Conservation (phyloP, 179 eudicot genomes). For the Actinidia arguta region DNA sequence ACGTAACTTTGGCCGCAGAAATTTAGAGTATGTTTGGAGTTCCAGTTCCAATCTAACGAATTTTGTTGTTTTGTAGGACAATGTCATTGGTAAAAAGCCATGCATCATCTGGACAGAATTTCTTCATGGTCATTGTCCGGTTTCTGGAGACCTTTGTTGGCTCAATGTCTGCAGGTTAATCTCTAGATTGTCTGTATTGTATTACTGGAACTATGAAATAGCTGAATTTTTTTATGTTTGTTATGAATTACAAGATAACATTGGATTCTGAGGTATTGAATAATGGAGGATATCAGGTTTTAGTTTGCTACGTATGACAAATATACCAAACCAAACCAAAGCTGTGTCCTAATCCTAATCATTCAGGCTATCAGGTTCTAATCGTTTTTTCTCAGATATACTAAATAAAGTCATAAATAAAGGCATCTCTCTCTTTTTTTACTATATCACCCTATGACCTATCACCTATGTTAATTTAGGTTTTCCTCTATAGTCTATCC, state of each 20-base stretch:
- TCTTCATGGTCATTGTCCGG: constrained; percentile 70
- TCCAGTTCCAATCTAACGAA: constrained; percentile 7
- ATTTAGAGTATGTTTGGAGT: not conserved
- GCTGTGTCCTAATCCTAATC: not conserved
- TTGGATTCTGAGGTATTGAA: not conserved
- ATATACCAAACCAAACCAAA: not conserved
- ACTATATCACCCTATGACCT: too few species aligned
- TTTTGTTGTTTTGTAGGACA: constrained; percentile 60
- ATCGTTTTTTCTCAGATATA: too few species aligned
- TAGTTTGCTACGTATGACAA: not conserved
- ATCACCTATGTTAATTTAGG: too few species aligned
- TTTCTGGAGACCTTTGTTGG: constrained; percentile 99
- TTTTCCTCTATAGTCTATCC: too few species aligned
- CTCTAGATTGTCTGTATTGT: not conserved
- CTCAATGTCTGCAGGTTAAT: constrained; percentile 94
- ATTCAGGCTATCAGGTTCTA: too few species aligned
- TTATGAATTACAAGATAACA: constrained; percentile 5
- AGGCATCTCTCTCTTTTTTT: too few species aligned
- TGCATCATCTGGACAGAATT: constrained; percentile 62
- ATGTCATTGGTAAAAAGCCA: constrained; percentile 82
- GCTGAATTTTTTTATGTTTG: not conserved
- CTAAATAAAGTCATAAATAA: too few species aligned
- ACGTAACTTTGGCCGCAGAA: constrained; percentile 22
- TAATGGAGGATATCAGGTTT: constrained; percentile 5
- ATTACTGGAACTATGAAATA: constrained; percentile 6